Conservation (phyloP, 2,329 filamentous ascomycete species). For the Fusarium sublunatum region DNA sequence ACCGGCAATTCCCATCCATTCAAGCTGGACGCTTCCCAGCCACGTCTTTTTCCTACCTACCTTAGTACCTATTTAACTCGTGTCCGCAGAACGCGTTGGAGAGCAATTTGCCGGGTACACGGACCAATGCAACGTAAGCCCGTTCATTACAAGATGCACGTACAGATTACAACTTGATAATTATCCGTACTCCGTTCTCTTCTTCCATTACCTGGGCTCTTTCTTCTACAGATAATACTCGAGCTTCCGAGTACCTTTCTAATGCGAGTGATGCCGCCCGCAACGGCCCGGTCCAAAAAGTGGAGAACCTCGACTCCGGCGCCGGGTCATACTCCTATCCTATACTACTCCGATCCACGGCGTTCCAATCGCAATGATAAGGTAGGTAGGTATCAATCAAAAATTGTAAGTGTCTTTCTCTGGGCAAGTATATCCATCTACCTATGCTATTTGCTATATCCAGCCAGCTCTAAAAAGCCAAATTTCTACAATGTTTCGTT, state of each 20-base stretch:
- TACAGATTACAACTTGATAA: too few species aligned
- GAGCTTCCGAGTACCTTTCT: too few species aligned
- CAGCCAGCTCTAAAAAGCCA: background rate
- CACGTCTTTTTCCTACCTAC: slow-evolving; percentile 27
- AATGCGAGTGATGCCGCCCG: background rate
- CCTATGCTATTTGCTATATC: background rate
- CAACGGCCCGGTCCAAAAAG: slow-evolving; percentile 1
- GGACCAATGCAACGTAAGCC: background rate
- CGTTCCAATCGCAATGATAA: too few species aligned
- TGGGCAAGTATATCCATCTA: slow-evolving; percentile 1
- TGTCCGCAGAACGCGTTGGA: slow-evolving; percentile 15
- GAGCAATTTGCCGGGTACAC: slow-evolving; percentile 1
- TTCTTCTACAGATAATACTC: too few species aligned
- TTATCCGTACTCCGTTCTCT: too few species aligned
- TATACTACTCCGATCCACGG: background rate
- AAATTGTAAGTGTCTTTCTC: background rate
- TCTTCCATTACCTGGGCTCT: too few species aligned
- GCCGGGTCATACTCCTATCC: too few species aligned
- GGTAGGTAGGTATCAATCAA: too few species aligned
- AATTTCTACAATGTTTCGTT: slow-evolving; percentile 5
- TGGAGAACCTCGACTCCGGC: background rate
- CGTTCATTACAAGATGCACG: too few species aligned
- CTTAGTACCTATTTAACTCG: too few species aligned
- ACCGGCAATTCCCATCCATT: slow-evolving; percentile 7
- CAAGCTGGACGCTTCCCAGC: slow-evolving; percentile 30